Evolutionary conservation across 169 alveolate species (phyloP).

Genomic region (Plasmodium chabaudi): DNA sequence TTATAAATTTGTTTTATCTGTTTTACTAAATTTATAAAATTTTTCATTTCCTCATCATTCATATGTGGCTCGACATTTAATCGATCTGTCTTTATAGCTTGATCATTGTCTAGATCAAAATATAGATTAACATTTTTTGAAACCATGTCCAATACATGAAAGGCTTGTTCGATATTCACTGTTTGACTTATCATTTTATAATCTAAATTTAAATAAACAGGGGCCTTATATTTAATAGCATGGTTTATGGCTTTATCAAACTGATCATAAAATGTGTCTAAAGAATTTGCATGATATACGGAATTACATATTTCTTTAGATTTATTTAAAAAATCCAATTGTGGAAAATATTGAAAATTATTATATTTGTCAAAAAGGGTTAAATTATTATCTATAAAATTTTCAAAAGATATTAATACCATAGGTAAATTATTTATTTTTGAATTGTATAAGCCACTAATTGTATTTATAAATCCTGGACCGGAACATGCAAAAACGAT

Average conservation of each 20-base stretch:
- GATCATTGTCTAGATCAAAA: too few species aligned
- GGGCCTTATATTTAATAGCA: constrained; percentile 6
- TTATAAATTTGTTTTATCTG: constrained; percentile 5
- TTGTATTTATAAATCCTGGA: constrained; percentile 71
- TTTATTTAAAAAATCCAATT: constrained; percentile 29
- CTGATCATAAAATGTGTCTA: constrained; percentile 17
- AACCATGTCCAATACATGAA: neutral
- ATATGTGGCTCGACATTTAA: neutral
- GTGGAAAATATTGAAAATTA: constrained; percentile 72
- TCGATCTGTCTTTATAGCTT: neutral
- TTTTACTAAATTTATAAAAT: neutral
- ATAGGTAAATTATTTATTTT: constrained; percentile 58
- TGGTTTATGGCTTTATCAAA: constrained; percentile 4
- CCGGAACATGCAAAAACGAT: constrained; percentile 61
- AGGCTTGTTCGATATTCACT: constrained; percentile 25
- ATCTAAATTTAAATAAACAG: constrained; percentile 57
- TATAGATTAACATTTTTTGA: constrained; percentile 5
- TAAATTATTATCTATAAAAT: constrained; percentile 26
- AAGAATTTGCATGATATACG: constrained; percentile 39
- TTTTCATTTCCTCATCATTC: neutral
- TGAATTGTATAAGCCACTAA: constrained; percentile 64
- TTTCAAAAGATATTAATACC: constrained; percentile 53
- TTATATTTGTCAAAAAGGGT: constrained; percentile 34
- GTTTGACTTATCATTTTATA: constrained; percentile 34
- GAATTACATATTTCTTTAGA: constrained; percentile 53